A percentile compares a stretch with the other conserved stretches of the same genome.
Evolutionary conservation across 768 basidiomycete species (phyloP).

Genomic region (Rubroboletus satanas): DNA sequence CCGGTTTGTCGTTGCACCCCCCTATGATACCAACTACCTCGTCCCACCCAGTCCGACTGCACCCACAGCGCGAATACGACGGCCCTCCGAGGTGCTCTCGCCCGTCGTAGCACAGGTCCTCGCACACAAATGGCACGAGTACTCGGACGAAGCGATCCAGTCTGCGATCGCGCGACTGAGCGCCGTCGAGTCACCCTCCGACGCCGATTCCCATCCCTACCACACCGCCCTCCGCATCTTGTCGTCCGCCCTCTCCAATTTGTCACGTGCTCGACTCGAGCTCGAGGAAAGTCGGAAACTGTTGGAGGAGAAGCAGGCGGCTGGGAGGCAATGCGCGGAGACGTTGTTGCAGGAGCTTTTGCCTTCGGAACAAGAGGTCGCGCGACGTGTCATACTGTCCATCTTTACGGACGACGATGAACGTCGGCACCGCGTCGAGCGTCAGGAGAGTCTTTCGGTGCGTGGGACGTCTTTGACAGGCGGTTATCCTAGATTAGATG

Average conservation of each 20-base stretch:
- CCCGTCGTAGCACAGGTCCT: constrained; percentile 48
- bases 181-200: constrained; percentile 43
- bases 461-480: constrained; percentile 15
- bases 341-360: constrained; percentile 54
- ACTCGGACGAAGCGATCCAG: constrained; percentile 72
- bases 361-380: constrained; percentile 62
- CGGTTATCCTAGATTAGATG: neutral
- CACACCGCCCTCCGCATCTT: constrained; percentile 65
- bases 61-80: constrained; percentile 13
- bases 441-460: constrained; percentile 60
- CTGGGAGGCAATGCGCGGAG: constrained; percentile 49
- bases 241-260: constrained; percentile 59
- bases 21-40: constrained; percentile 30
- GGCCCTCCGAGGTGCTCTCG: constrained; percentile 9
- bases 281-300: constrained; percentile 55
- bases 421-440: constrained; percentile 44
- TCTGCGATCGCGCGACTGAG: constrained; percentile 52
- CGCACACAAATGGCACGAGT: constrained; percentile 71
- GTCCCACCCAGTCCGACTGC: constrained; percentile 35
- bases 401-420: constrained; percentile 53
- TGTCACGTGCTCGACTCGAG: constrained; percentile 55
- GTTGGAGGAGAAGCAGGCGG: constrained; percentile 58
- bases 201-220: constrained; percentile 52
- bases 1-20: constrained; percentile 42
- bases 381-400: constrained; percentile 61